These are phyloP conservation scores for Cryptococcus sp. DNA, from an alignment of 1,284 basidiomycete genomes.

Conservation along the genomic window DNA sequence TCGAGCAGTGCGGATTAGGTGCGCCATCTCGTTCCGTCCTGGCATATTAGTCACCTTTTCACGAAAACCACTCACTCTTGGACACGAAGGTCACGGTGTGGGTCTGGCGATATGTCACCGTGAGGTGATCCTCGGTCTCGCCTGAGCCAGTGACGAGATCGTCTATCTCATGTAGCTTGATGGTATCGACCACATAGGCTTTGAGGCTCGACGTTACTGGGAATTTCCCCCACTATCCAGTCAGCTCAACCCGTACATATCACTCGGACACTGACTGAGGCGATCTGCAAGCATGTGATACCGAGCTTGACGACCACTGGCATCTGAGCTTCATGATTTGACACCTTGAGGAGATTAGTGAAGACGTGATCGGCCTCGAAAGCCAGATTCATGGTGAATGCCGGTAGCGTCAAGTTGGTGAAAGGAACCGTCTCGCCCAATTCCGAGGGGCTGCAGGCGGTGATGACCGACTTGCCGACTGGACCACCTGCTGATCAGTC, in stretches of 20 bases:
- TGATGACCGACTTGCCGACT: conserved; percentile 56
- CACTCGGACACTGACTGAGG: conserved; percentile 25
- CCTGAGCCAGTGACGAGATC: conserved; percentile 77
- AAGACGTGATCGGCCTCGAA: conserved; percentile 43
- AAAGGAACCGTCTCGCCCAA: conserved; percentile 73
- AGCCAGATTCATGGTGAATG: conserved; percentile 38
- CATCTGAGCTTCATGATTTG: conserved; percentile 43
- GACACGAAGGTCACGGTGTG: conserved; percentile 38
- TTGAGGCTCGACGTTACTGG: conserved; percentile 33
- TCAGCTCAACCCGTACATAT: conserved; percentile 3
- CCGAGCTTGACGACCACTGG: conserved; percentile 43
- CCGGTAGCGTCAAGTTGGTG: conserved; percentile 42
- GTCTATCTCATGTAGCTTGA: conserved; percentile 60
- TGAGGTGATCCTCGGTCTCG: conserved; percentile 71
- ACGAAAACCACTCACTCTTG: conserved; percentile 18
- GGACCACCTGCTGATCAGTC: conserved; percentile 51
- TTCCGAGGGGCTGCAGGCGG: conserved; percentile 52
- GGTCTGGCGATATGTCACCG: conserved; percentile 58
- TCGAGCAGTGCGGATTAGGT: conserved; percentile 37
- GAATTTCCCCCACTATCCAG: conserved; percentile 33
- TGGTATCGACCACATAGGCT: conserved; percentile 44
- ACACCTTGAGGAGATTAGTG: conserved; percentile 34
- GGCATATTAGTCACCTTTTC: conserved; percentile 52
- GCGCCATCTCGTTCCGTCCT: conserved; percentile 65
- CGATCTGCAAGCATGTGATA: conserved; percentile 39